These are phyloP conservation scores for Cytospora leucostoma DNA, from an alignment of 2,329 filamentous ascomycete species.

Conservation along the genomic window DNA sequence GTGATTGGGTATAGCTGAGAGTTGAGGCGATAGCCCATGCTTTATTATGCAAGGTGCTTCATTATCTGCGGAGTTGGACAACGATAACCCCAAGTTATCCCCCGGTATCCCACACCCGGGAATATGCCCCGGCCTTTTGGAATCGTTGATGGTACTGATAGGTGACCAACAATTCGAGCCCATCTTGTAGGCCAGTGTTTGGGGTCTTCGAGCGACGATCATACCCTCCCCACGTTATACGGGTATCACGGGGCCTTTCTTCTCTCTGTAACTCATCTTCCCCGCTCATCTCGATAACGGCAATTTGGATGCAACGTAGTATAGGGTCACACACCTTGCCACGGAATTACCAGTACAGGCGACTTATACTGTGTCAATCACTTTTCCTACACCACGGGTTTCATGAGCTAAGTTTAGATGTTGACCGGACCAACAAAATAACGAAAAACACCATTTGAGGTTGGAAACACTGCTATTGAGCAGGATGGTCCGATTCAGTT, in stretches of 20 bases:
- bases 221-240: conserved; percentile 10
- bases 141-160: not conserved
- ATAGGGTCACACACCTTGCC: not conserved
- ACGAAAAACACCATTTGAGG: too few species aligned
- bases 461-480: too few species aligned
- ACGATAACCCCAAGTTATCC: not conserved
- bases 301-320: conserved; percentile 14
- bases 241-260: conserved; percentile 3
- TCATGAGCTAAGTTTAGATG: too few species aligned
- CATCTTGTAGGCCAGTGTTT: not conserved
- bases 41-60: conserved; percentile 4
- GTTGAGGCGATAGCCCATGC: conserved; percentile 14
- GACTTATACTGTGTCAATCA: too few species aligned
- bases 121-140: not conserved
- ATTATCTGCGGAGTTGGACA: conserved; percentile 5
- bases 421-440: too few species aligned
- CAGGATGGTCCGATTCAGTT: too few species aligned
- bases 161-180: not conserved
- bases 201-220: conserved; percentile 2
- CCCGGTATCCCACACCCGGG: conserved; percentile 13
- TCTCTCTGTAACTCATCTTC: not conserved
- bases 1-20: conserved; percentile 9
- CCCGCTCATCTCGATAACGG: conserved; percentile 3
- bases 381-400: too few species aligned
- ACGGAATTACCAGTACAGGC: too few species aligned